These are phyloP conservation scores for Annulohypoxylon truncatum DNA, from an alignment of 2,329 filamentous ascomycete species.

Conservation along the genomic window DNA sequence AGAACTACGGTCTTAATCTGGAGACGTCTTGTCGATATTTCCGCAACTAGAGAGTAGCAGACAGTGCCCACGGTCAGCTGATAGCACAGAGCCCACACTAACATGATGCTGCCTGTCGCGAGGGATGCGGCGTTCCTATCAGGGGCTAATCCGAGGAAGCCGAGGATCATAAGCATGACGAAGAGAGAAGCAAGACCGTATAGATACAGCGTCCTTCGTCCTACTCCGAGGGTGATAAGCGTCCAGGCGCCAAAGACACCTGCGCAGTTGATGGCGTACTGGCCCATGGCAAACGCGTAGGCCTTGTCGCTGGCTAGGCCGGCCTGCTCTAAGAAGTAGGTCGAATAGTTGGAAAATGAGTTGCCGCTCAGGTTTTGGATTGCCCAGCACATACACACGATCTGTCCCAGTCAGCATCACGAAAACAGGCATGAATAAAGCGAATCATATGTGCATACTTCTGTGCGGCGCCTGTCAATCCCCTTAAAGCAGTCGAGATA, in stretches of 20 bases:
- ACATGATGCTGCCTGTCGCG: conserved; percentile 87
- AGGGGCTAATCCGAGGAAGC: conserved; percentile 82
- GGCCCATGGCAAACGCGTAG: conserved; percentile 71
- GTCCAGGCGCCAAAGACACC: conserved; percentile 86
- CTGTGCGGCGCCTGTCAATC: conserved; percentile 80
- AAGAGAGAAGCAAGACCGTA: conserved; percentile 80
- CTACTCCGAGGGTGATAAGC: conserved; percentile 79
- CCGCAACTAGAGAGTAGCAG: conserved; percentile 87
- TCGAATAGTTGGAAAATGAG: conserved; percentile 74
- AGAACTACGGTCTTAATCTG: conserved; percentile 94
- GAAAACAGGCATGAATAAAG: neutral
- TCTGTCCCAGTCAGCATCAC: conserved; percentile 50
- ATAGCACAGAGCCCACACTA: conserved; percentile 84
- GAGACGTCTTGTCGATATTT: conserved; percentile 83
- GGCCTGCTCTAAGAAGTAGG: conserved; percentile 70
- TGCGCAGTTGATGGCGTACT: conserved; percentile 79
- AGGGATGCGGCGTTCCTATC: conserved; percentile 72
- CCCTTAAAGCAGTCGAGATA: conserved; percentile 90
- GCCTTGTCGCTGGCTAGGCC: conserved; percentile 64
- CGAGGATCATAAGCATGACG: conserved; percentile 82
- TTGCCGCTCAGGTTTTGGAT: conserved; percentile 73
- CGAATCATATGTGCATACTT: conserved; percentile 59
- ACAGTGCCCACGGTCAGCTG: conserved; percentile 90
- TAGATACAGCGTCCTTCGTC: conserved; percentile 80
- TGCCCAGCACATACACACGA: conserved; percentile 72